Evolutionary conservation across 495 filamentous ascomycete species (phyloP), one percentile per base, ranked within the genome.

Genomic region (Penicillium subrubescens): DNA sequence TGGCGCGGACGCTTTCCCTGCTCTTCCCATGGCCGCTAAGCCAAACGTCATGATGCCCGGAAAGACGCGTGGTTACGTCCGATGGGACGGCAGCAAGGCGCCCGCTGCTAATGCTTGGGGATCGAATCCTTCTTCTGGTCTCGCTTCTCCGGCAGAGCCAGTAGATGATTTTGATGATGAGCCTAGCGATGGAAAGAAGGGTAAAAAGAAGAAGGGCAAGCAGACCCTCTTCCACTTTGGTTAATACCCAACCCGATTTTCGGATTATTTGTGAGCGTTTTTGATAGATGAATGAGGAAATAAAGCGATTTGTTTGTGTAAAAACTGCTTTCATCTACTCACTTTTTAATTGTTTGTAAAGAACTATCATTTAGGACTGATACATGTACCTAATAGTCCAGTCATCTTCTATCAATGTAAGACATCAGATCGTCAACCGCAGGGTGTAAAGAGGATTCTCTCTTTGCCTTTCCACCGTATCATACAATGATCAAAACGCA

Each of bases 31-130:
- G 0, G 93, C 91, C 10, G 80, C 87, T 0, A 96, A 92, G 69
- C 92, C 92, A 1, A 88, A 87, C 61, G 90, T 88, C 7, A 86
- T 91, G 8, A 90, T 95, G 65, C 91, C 92, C 27, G 93, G 92
- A 1, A 91, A 93, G 66, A 90, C 89, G 0, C 83, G 84, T 2
- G 87, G 89, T 0, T 88, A 84, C 23, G 88, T 95, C 34, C 84
- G 89, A 51, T 83, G 92, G 75, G 88, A 92, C 63, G 79, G 37
- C 82, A 82, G 7, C 67, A 68, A 2, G 75, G 65, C 8, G 25
- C 71, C 72, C 8, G 67, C 71, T 27, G 66, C 73, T 7, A 84
- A 78, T 67, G 79, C 83, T 25, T 88, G 87, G 86, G 75, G 76
- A 52, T 72, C 73, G 1, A 65, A 64, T 21, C 55, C 66, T 7